Percentiles rank a stretch among this genome's conserved stretches.
These are phyloP conservation scores for Candida insectalens DNA, from an alignment of 805 yeast species.

Conservation along the genomic window DNA sequence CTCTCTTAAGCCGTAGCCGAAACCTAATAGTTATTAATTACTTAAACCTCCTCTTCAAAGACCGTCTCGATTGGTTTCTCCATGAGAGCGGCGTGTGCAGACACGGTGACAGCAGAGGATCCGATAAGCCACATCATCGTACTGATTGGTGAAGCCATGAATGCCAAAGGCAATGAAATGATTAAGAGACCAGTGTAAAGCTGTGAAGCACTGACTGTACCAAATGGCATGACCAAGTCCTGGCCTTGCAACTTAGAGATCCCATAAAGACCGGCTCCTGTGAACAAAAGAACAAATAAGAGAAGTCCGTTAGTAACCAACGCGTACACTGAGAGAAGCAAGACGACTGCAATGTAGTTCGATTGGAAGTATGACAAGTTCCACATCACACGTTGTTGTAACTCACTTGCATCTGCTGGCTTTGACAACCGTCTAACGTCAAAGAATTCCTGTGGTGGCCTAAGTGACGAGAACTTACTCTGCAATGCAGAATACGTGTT, in stretches of 20 bases:
- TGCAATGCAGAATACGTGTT: slow-evolving; percentile 38
- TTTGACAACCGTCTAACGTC: slow-evolving; percentile 83
- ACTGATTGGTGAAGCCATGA: slow-evolving; percentile 41
- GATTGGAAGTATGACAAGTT: slow-evolving; percentile 82
- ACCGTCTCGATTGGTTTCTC: slow-evolving; percentile 98
- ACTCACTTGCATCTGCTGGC: slow-evolving; percentile 82
- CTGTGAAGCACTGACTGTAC: slow-evolving; percentile 70
- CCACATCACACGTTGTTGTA: slow-evolving; percentile 80
- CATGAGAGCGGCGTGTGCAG: slow-evolving; percentile 87
- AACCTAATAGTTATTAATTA: too few species aligned
- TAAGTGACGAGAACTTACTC: slow-evolving; percentile 56
- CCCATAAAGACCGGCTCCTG: slow-evolving; percentile 65
- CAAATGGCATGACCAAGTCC: slow-evolving; percentile 71
- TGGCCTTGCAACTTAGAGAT: slow-evolving; percentile 74
- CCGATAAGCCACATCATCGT: slow-evolving; percentile 96
- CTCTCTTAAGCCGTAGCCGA: too few species aligned
- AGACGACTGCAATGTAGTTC: slow-evolving; percentile 71
- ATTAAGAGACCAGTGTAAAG: slow-evolving; percentile 80
- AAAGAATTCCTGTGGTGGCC: slow-evolving; percentile 90
- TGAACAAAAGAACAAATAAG: slow-evolving; percentile 71
- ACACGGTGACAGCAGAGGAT: slow-evolving; percentile 75
- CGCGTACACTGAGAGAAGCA: slow-evolving; percentile 70
- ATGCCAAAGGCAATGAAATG: slow-evolving; percentile 42
- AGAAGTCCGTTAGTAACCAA: slow-evolving; percentile 77
- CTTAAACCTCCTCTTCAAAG: slow-evolving; percentile 62